Evolutionary conservation across 352 stramenopile genomes (phyloP).

Genomic region (Globisporangium orthogonon): DNA sequence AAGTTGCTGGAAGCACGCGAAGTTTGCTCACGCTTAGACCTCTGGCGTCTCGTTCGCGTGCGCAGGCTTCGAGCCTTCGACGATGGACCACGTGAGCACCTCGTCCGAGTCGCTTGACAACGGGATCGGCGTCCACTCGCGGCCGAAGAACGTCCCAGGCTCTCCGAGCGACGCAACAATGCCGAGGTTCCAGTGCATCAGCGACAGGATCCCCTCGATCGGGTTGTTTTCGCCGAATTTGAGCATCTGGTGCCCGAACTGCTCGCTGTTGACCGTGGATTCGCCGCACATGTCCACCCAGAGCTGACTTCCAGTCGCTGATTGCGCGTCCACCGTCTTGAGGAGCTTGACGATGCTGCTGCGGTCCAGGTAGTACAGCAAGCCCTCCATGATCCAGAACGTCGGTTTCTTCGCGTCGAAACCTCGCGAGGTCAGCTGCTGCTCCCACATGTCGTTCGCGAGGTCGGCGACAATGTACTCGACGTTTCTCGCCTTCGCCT

Average conservation of each 20-base stretch:
- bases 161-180: conserved; percentile 6
- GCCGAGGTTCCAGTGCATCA: conserved; percentile 10
- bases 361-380: conserved; percentile 17
- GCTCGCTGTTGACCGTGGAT: conserved; percentile 1
- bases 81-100: conserved; percentile 8
- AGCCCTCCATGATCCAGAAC: conserved; percentile 17
- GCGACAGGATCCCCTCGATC: conserved; percentile 7
- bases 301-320: conserved; percentile 10
- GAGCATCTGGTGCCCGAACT: conserved; percentile 2
- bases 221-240: conserved; percentile 17
- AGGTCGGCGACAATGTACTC: conserved; percentile 16
- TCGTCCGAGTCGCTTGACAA: conserved; percentile 1
- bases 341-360: conserved; percentile 16
- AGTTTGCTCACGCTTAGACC: background rate
- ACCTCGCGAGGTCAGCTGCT: background rate
- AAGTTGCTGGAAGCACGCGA: no score
- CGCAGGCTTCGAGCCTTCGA: conserved; percentile 12
- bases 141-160: conserved; percentile 9
- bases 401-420: conserved; percentile 12
- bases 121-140: conserved; percentile 12
- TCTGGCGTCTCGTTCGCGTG: background rate
- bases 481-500: conserved; percentile 7
- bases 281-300: conserved; percentile 19
- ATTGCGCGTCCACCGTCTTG: conserved; percentile 14
- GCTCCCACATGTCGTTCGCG: conserved; percentile 13